Percentiles rank a stretch among this genome's conserved stretches.
phyloP scores from a whole-genome alignment of 2,329 filamentous ascomycete species.

The Aspergillus jensenii region DNA sequence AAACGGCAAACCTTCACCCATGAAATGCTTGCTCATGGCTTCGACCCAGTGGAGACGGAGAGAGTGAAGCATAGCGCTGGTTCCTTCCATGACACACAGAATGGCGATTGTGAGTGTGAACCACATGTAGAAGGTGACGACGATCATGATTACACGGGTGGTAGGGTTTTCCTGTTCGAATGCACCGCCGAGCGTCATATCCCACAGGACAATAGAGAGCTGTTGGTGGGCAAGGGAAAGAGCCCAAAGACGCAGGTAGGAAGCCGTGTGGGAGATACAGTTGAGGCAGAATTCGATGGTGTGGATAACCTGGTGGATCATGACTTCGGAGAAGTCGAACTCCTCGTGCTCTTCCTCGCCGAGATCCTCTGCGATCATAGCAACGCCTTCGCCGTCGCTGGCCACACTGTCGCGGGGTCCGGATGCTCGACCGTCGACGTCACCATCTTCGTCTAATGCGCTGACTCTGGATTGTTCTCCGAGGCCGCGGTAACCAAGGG shows the following conservation, averaged over 20 bases:
- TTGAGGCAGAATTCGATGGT: conserved; percentile 99
- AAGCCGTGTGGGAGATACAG: conserved; percentile 97
- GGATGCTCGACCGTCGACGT: conserved; percentile 53
- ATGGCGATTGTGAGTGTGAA: conserved; percentile 80
- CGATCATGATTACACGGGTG: conserved; percentile 74
- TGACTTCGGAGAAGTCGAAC: conserved; percentile 94
- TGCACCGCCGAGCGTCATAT: conserved; percentile 84
- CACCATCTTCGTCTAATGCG: conserved; percentile 85
- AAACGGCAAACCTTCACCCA: conserved; percentile 85
- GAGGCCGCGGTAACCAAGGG: conserved; percentile 86
- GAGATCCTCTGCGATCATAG: conserved; percentile 86
- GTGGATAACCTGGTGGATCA: conserved; percentile 99
- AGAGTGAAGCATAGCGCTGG: conserved; percentile 91
- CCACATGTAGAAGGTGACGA: conserved; percentile 83
- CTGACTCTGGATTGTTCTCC: conserved; percentile 86
- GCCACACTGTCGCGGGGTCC: conserved; percentile 61
- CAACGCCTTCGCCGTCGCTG: conserved; percentile 77
- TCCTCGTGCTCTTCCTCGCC: conserved; percentile 82
- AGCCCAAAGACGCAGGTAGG: conserved; percentile 97
- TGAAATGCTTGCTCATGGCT: conserved; percentile 96
- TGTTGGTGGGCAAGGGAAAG: conserved; percentile 96
- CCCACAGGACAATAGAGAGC: conserved; percentile 92
- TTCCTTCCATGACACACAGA: conserved; percentile 92
- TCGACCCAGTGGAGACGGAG: conserved; percentile 94
- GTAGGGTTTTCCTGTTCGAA: conserved; percentile 64